Conservation (phyloP, 352 stramenopile genomes). For the Globisporangium perplexum region DNA sequence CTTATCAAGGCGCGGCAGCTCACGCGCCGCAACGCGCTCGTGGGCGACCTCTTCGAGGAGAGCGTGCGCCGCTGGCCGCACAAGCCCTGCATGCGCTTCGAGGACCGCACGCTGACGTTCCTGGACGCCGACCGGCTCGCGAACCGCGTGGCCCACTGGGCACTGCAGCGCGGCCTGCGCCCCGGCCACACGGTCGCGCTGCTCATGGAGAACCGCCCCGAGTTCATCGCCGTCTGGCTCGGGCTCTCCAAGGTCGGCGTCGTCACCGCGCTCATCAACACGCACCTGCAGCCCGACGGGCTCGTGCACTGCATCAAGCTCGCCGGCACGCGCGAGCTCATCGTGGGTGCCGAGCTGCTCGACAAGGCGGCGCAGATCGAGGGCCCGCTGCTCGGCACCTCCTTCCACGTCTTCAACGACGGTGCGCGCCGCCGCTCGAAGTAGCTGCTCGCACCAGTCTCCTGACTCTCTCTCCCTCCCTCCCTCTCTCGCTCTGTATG, state of each 20-base stretch:
- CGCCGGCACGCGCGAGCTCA: constrained; percentile 47
- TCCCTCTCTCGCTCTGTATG: constrained; percentile 1
- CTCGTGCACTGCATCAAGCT: constrained; percentile 77
- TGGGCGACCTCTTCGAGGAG: constrained; percentile 61
- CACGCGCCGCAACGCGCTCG: constrained; percentile 24
- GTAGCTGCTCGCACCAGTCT: too few species aligned
- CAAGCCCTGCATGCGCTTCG: constrained; percentile 59
- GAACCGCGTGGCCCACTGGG: constrained; percentile 79
- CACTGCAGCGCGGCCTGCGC: constrained; percentile 35
- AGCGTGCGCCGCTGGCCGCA: constrained; percentile 46
- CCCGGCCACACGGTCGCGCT: constrained; percentile 67
- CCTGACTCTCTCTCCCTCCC: neutral
- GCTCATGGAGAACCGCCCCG: constrained; percentile 83
- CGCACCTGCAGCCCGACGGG: constrained; percentile 49
- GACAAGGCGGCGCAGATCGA: constrained; percentile 30
- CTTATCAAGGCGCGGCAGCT: constrained; percentile 36
- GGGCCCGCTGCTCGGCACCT: constrained; percentile 26
- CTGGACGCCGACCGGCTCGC: constrained; percentile 48
- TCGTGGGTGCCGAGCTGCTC: constrained; percentile 67
- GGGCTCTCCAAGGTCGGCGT: constrained; percentile 82
- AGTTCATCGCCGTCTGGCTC: constrained; percentile 82
- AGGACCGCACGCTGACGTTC: constrained; percentile 45
- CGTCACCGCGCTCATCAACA: constrained; percentile 84
- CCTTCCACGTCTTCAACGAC: constrained; percentile 49
- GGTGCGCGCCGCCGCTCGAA: constrained; percentile 38